Evolutionary conservation across 2,329 filamentous ascomycete species (phyloP).

Genomic region (Fusarium falciforme): DNA sequence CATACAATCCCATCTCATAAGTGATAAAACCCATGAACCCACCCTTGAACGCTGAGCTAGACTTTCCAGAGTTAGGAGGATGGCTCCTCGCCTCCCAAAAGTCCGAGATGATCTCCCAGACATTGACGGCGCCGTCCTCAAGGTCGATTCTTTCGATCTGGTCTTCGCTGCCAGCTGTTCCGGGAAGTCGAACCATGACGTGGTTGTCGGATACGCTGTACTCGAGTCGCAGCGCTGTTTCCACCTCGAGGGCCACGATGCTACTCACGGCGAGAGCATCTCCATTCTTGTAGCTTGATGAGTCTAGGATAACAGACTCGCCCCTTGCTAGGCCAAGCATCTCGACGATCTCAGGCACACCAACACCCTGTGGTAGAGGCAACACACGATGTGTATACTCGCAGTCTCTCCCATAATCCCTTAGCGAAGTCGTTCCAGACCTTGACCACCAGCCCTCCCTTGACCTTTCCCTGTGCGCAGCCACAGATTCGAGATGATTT

Average conservation of each 20-base stretch:
- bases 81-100: constrained; percentile 51
- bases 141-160: constrained; percentile 34
- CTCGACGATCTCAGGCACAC: constrained; percentile 67
- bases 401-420: constrained; percentile 21
- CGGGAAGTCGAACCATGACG: constrained; percentile 44
- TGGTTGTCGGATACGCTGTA: constrained; percentile 64
- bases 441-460: constrained; percentile 24
- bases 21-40: constrained; percentile 88
- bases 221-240: constrained; percentile 66
- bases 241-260: constrained; percentile 76
- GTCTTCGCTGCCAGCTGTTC: background rate
- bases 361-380: constrained; percentile 57
- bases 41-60: constrained; percentile 74
- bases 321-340: constrained; percentile 53
- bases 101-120: constrained; percentile 64
- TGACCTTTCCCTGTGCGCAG: constrained; percentile 19
- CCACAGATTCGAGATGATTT: constrained; percentile 39
- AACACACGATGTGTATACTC: constrained; percentile 57
- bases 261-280: constrained; percentile 68
- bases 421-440: background rate
- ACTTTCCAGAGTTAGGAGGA: constrained; percentile 29
- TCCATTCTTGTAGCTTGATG: constrained; percentile 63
- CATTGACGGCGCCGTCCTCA: constrained; percentile 46
- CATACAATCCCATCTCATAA: constrained; percentile 80
- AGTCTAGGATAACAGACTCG: constrained; percentile 69